A percentile compares a stretch with the other conserved stretches of the same genome.
Evolutionary conservation across 208 protist species (phyloP).

Genomic region (Acanthamoeba royreba): DNA sequence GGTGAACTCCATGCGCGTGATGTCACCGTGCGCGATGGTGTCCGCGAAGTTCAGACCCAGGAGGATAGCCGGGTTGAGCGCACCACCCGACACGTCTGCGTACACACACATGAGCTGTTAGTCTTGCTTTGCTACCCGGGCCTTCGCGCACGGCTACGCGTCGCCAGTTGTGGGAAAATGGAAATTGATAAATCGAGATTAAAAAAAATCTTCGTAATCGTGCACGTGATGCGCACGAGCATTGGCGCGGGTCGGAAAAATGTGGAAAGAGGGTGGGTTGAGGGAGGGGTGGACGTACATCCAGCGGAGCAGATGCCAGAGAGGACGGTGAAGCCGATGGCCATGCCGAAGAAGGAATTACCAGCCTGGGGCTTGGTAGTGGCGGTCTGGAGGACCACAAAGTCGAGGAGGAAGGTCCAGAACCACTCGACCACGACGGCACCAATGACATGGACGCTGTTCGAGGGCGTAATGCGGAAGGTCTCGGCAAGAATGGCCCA

Average conservation of each 20-base stretch:
- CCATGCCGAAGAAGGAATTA: slow-evolving; percentile 37
- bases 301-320: background rate
- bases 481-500: background rate
- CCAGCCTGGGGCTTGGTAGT: slow-evolving; percentile 33
- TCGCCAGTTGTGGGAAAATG: too few species aligned
- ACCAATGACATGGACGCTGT: background rate
- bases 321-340: slow-evolving; percentile 15
- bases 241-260: too few species aligned
- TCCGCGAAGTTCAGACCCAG: background rate
- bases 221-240: background rate
- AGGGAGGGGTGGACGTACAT: background rate
- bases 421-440: slow-evolving; percentile 19
- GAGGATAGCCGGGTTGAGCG: slow-evolving; percentile 14
- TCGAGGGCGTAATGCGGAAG: background rate
- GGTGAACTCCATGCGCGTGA: background rate
- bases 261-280: background rate
- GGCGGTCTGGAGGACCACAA: slow-evolving; percentile 18
- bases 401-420: slow-evolving; percentile 33
- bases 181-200: too few species aligned
- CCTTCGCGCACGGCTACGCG: too few species aligned
- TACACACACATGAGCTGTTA: too few species aligned
- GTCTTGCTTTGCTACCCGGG: too few species aligned
- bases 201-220: too few species aligned
- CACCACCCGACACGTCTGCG: slow-evolving; percentile 21
- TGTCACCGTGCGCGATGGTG: background rate